Evolutionary conservation across 768 basidiomycete species (phyloP).

Genomic region (Phanerochaete sordida): DNA sequence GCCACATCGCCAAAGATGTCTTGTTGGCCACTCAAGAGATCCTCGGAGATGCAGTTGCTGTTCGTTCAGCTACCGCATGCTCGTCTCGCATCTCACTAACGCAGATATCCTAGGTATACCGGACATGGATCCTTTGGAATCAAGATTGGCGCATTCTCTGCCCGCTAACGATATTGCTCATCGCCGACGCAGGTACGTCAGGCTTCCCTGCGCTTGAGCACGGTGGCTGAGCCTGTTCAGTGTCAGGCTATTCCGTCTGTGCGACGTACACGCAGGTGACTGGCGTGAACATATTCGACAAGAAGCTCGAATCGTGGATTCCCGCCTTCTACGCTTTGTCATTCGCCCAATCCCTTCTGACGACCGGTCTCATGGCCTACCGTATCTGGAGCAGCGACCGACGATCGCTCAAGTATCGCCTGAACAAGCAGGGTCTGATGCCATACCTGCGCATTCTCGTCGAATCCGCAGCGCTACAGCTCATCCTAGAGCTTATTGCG

Average conservation of each 20-base stretch:
- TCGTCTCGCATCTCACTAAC: neutral
- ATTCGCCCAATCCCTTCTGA: conserved; percentile 22
- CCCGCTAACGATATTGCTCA: conserved; percentile 14
- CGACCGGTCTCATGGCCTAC: conserved; percentile 22
- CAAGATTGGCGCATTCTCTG: conserved; percentile 14
- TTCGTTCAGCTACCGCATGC: neutral
- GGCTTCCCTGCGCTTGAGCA: neutral
- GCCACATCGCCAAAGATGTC: conserved; percentile 9
- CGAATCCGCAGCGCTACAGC: conserved; percentile 18
- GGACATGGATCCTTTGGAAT: conserved; percentile 14
- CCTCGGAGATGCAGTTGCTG: conserved; percentile 11
- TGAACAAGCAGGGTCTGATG: conserved; percentile 8
- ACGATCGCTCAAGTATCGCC: conserved; percentile 5
- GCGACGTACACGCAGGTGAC: neutral
- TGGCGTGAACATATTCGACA: conserved; percentile 14
- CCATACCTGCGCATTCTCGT: conserved; percentile 19
- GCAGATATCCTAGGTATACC: conserved; percentile 6
- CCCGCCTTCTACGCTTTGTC: conserved; percentile 19
- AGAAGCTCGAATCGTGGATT: conserved; percentile 19
- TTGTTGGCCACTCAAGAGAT: conserved; percentile 10
- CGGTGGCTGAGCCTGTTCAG: neutral
- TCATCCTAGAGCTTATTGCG: conserved; percentile 15
- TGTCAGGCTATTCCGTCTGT: conserved; percentile 12
- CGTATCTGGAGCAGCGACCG: conserved; percentile 19
- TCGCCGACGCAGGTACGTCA: conserved; percentile 14